These are phyloP conservation scores for Phaeosphaeria sp. DNA, from an alignment of 2,329 filamentous ascomycete species.

Conservation along the genomic window DNA sequence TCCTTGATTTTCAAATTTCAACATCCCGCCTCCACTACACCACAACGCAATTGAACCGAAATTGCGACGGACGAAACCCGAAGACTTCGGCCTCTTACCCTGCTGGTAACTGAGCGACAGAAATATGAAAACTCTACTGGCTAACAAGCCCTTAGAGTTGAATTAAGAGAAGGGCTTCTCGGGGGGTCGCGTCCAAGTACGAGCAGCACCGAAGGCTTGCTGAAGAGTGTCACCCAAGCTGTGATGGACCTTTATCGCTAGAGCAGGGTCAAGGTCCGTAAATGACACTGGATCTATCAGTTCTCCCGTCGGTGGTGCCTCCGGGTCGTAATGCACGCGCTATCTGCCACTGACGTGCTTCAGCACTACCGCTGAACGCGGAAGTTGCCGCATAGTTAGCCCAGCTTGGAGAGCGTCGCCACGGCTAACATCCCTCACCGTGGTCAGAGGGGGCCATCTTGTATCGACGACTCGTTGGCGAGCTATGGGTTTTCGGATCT, in stretches of 20 bases:
- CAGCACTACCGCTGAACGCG: conserved; percentile 8
- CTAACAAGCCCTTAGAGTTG: neutral
- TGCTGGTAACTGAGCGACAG: neutral
- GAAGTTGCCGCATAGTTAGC: conserved; percentile 9
- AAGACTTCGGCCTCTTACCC: neutral
- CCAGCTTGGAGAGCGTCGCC: neutral
- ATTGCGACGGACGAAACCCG: conserved; percentile 8
- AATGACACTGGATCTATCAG: conserved; percentile 3
- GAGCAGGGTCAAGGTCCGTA: conserved; percentile 4
- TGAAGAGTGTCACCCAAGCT: conserved; percentile 7
- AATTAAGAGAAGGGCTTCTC: neutral
- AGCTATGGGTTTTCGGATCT: neutral
- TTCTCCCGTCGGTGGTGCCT: conserved; percentile 25
- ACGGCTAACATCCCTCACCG: neutral
- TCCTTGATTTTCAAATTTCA: conserved; percentile 10
- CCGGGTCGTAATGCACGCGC: conserved; percentile 17
- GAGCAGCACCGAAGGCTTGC: neutral
- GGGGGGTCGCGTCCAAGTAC: neutral
- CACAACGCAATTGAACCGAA: conserved; percentile 13
- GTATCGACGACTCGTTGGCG: neutral
- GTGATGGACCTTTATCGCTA: conserved; percentile 9
- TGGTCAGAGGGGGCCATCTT: neutral
- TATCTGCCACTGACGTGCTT: conserved; percentile 12
- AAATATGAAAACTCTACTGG: neutral
- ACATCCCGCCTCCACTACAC: conserved; percentile 8